Conservation (phyloP, 2,329 filamentous ascomycete species). For the Aspergillus hortae region DNA sequence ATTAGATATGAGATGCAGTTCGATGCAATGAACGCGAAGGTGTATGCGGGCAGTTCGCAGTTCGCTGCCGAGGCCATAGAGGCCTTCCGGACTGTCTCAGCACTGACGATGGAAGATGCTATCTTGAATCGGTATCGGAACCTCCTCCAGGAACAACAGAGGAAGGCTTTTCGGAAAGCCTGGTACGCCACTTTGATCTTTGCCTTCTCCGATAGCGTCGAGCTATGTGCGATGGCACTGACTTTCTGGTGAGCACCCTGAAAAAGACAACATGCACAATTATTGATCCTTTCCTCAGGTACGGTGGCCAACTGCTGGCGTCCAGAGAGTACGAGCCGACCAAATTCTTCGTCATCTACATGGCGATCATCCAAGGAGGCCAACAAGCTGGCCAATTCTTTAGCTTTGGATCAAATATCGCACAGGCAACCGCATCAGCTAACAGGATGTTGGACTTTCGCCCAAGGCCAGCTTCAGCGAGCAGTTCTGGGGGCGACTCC, state of each 20-base stretch:
- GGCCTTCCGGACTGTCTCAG: conserved; percentile 68
- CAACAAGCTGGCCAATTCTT: conserved; percentile 66
- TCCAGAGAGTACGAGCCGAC: conserved; percentile 45
- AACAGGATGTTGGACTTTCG: conserved; percentile 35
- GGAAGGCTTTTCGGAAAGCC: conserved; percentile 58
- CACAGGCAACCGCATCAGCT: conserved; percentile 36
- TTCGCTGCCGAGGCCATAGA: conserved; percentile 72
- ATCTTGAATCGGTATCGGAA: conserved; percentile 60
- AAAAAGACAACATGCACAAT: background rate
- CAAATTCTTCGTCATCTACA: conserved; percentile 59
- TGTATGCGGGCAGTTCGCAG: conserved; percentile 69
- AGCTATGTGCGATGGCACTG: conserved; percentile 61
- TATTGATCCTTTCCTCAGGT: conserved; percentile 42
- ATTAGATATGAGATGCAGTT: conserved; percentile 66
- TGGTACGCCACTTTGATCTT: conserved; percentile 63
- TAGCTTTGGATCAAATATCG: conserved; percentile 58
- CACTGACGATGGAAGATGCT: conserved; percentile 65
- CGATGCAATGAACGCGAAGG: conserved; percentile 63
- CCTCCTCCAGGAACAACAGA: conserved; percentile 59
- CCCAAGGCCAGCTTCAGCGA: background rate
- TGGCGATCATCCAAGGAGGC: conserved; percentile 64
- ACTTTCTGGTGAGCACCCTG: conserved; percentile 49
- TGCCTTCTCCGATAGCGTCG: conserved; percentile 65
- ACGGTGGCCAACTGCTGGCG: conserved; percentile 59
- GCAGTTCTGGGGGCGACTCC: background rate